A percentile compares a stretch with the other conserved stretches of the same genome.
phyloP scores from a whole-genome alignment of 345 rosid species.

The Geranium brycei region DNA sequence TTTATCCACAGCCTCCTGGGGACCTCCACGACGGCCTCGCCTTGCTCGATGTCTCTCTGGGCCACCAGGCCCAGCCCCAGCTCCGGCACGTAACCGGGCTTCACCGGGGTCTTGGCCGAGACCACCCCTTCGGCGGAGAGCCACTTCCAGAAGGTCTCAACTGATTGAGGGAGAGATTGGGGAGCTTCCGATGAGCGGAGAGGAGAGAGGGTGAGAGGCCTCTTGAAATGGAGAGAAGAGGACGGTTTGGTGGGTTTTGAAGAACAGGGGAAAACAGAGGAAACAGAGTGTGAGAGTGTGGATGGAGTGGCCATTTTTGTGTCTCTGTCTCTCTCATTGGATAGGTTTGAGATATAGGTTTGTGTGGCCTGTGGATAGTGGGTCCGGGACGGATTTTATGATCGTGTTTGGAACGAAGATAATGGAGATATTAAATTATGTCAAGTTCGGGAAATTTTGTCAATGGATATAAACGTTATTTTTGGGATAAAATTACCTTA shows the following conservation, averaged over 20 bases:
- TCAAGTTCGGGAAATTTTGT: too few relatives aligned
- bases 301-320: conserved; percentile 17
- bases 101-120: conserved; percentile 12
- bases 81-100: conserved; percentile 12
- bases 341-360: background rate
- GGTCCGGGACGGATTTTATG: too few relatives aligned
- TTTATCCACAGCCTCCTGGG: conserved; percentile 14
- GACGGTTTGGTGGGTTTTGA: conserved; percentile 11
- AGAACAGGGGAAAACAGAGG: conserved; percentile 9
- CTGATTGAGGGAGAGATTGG: conserved; percentile 5
- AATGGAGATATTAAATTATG: too few relatives aligned
- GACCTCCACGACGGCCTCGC: conserved; percentile 11
- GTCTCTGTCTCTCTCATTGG: background rate
- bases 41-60: conserved; percentile 15
- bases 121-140: conserved; percentile 12
- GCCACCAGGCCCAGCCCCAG: conserved; percentile 17
- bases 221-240: conserved; percentile 12
- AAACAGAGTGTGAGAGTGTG: conserved; percentile 4
- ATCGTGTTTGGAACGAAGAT: too few relatives aligned
- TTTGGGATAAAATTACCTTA: too few relatives aligned
- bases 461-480: too few relatives aligned
- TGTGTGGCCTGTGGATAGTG: background rate
- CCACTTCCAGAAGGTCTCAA: conserved; percentile 18
- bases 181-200: conserved; percentile 10
- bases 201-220: conserved; percentile 15